Evolutionary conservation across 257 asterid species (phyloP), one percentile per base, ranked within the genome.

Genomic region (Galeopsis tetrahit): DNA sequence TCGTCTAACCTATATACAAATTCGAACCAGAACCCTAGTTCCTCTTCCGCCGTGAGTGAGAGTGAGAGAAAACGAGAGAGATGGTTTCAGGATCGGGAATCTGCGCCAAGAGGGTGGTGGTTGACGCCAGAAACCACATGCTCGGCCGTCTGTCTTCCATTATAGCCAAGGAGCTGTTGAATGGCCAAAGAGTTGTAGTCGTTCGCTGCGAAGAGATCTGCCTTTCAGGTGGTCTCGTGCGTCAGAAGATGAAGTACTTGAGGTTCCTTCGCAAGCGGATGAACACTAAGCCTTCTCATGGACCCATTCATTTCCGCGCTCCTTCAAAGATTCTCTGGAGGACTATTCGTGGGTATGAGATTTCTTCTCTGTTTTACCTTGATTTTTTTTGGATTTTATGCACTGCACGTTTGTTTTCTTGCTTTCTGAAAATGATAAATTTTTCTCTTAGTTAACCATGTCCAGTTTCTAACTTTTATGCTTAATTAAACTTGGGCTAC

Each of bases 1-100:
- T 0, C 46, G 7, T 15, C 28, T 21, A 21, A 21, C 28, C 36
- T 5, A 4, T 36, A 80, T 51, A 56, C 38, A 21, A 10, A 44
- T 9, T 1, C 31, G 32, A 34, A 4, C 28, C 40, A 21, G 73
- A 81, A 77, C 85, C 85, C 82, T 73, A 81, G 35, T 39, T 15
- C 55, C 38, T 3, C 7, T 14, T 17, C 53, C 13, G 5, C 53
- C 13, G 4, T 2, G 72, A 42, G 79, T 57, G 72, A 63, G 77
- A 39, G 74, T 28, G 76, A 38, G 69, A 43, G 59, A 10, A 7
- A 52, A 34, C 36, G 39, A 42, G 48, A 14, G 55, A 59, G 42
- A 81, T 84, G 88, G 88, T 84, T 35, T 84, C 88, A 2, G 88
- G 88, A 14, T 84, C 85, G 28, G 88, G 88, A 42, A 78, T 78